phyloP scores from a whole-genome alignment of 2,329 filamentous ascomycete genomes.

The Phyllosticta citribraziliensis region DNA sequence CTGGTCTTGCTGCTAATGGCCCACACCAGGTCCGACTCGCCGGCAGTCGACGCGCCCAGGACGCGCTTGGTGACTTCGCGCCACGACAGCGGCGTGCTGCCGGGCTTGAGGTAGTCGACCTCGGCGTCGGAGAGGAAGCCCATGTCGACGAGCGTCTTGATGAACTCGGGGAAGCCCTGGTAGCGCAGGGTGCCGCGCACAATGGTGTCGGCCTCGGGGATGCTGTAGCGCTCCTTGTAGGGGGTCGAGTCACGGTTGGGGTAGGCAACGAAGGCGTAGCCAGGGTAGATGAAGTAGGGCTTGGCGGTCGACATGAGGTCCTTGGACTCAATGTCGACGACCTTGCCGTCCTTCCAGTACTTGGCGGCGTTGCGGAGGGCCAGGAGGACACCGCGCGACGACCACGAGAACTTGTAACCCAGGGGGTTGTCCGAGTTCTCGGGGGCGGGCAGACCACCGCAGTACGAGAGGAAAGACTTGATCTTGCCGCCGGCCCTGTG shows the following conservation, averaged over 20 bases:
- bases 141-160: constrained; percentile 78
- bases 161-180: constrained; percentile 81
- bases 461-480: constrained; percentile 70
- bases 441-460: constrained; percentile 59
- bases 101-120: constrained; percentile 51
- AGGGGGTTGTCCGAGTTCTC: constrained; percentile 80
- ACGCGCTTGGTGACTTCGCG: constrained; percentile 75
- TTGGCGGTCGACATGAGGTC: constrained; percentile 82
- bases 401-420: constrained; percentile 80
- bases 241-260: constrained; percentile 83
- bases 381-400: constrained; percentile 73
- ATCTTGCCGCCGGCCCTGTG: constrained; percentile 83
- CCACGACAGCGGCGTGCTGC: constrained; percentile 56
- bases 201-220: constrained; percentile 83
- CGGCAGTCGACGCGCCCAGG: constrained; percentile 56
- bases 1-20: constrained; percentile 66
- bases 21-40: constrained; percentile 59
- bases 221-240: constrained; percentile 82
- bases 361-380: constrained; percentile 79
- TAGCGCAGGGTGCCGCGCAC: constrained; percentile 79
- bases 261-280: constrained; percentile 84
- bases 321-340: constrained; percentile 44
- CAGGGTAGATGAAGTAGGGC: constrained; percentile 83
- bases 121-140: constrained; percentile 73
- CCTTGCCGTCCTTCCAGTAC: constrained; percentile 70